A percentile compares a stretch with the other conserved stretches of the same genome.
These are phyloP conservation scores for Epicoccum nigrum DNA, from an alignment of 2,329 filamentous ascomycete genomes.

Conservation along the genomic window DNA sequence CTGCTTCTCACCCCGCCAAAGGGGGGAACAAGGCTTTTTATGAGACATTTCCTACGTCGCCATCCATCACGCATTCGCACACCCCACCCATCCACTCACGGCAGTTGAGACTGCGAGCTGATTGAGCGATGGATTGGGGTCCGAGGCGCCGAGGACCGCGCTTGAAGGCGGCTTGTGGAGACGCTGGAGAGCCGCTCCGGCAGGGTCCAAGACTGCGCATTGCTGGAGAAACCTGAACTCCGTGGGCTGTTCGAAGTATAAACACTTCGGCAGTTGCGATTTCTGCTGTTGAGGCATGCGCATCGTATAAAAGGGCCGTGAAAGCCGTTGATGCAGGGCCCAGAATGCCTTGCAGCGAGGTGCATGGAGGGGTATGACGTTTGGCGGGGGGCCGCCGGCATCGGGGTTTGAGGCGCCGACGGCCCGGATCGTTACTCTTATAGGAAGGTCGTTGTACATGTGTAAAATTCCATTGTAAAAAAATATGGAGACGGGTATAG, in stretches of 20 bases:
- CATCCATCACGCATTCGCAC: conserved; percentile 15
- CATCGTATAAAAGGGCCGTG: background rate
- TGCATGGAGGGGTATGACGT: no score
- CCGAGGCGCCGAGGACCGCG: conserved; percentile 9
- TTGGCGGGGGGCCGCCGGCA: no score
- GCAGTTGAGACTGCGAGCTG: conserved; percentile 37
- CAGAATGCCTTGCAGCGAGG: conserved; percentile 4
- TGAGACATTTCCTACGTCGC: conserved; percentile 1
- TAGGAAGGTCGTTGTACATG: no score
- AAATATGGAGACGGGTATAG: no score
- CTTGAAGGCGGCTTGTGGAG: conserved; percentile 8
- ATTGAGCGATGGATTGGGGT: background rate
- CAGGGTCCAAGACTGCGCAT: background rate
- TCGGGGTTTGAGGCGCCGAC: no score
- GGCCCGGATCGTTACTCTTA: no score
- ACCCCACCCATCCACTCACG: conserved; percentile 40
- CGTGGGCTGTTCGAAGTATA: background rate
- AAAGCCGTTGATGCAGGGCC: conserved; percentile 5
- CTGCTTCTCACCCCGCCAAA: background rate
- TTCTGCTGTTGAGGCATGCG: background rate
- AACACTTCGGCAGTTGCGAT: conserved; percentile 8
- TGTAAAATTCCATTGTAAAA: no score
- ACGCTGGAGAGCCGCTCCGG: conserved; percentile 1
- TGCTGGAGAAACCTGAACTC: background rate
- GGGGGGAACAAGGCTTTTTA: background rate